Base-by-base conservation (phyloP, 805 yeast genomes). In the Kodamaea kakaduensis region DNA sequence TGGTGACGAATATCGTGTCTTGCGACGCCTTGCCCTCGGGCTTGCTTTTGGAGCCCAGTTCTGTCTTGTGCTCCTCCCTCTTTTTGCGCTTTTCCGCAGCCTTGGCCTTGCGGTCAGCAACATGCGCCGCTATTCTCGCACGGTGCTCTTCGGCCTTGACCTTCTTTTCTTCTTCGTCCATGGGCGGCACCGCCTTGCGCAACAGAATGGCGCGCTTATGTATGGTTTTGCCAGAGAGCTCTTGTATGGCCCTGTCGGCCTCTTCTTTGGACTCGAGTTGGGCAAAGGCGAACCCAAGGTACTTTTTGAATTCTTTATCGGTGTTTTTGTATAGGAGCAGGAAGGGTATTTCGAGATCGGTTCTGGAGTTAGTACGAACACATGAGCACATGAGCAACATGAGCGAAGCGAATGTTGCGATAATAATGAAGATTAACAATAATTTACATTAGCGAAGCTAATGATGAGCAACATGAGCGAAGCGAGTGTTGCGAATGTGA, bases 1-100 rank as follows among this genome's bases (percentile, higher is more conserved):
- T 78, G 31, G 79, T 72, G 41, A 81, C 69, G 56, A 78, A 81
- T 21, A 80, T 67, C 3, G 87, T 79, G 36, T 70, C 74, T 27
- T 58, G 59, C 3, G 86, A 77, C 12, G 76, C 73, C 14, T 58
- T 55, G 13, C 84, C 84, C 38, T 72, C 76, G 10, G 69, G 69
- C 2, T 40, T 38, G 33, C 46, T 47, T 32, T 24, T 42, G 38
- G 30, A 24, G 29, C 25, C 28, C 15, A 21, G 31, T 20, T 35
- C 23, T 13, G 8, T 20, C 29, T 30, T 38, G 27, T 41, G 43
- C 38, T 45, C 53, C 20, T 50, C 48, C 32, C 38, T n/a, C n/a
- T n/a, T 44, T 31, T 44, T 48, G 37, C 41, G 42, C 31, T 46
- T 46, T 33, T 47, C 49, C 19, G 45, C 48, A 29, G 39, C 44